Percentiles rank a stretch among this genome's conserved stretches.
Conservation (phyloP, 768 basidiomycete genomes). For the Podaxis sp. region DNA sequence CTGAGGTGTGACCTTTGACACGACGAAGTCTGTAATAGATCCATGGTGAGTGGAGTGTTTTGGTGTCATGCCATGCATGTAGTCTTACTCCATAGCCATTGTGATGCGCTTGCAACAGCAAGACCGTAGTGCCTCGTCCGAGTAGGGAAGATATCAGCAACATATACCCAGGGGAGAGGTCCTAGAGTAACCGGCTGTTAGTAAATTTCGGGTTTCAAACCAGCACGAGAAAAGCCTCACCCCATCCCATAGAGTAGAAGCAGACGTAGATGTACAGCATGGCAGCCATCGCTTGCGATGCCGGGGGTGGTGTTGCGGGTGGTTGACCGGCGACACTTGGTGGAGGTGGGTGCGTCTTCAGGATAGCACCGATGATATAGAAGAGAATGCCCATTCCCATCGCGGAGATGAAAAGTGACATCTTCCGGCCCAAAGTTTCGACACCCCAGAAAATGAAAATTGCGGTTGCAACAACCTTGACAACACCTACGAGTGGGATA, state of each 20-base stretch:
- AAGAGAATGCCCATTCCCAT: slow-evolving; percentile 77
- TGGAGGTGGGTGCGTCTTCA: slow-evolving; percentile 70
- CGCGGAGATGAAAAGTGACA: slow-evolving; percentile 67
- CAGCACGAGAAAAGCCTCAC: slow-evolving; percentile 23
- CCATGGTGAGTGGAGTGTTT: slow-evolving; percentile 5
- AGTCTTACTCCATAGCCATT: slow-evolving; percentile 76
- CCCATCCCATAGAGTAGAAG: slow-evolving; percentile 89
- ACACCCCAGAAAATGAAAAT: slow-evolving; percentile 66
- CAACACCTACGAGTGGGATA: slow-evolving; percentile 30
- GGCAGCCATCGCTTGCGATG: slow-evolving; percentile 79
- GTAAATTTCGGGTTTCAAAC: slow-evolving; percentile 23
- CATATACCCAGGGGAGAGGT: slow-evolving; percentile 54
- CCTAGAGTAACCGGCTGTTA: slow-evolving; percentile 20
- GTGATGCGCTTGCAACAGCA: slow-evolving; percentile 67
- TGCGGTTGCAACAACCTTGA: slow-evolving; percentile 64
- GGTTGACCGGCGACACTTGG: slow-evolving; percentile 19
- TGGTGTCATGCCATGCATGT: neutral
- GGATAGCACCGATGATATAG: slow-evolving; percentile 80
- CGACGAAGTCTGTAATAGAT: slow-evolving; percentile 57
- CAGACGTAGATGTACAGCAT: slow-evolving; percentile 85
- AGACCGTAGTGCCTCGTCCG: slow-evolving; percentile 80
- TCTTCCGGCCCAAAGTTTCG: slow-evolving; percentile 64
- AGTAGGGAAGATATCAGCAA: slow-evolving; percentile 84
- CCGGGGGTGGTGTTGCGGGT: slow-evolving; percentile 38
- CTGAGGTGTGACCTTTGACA: slow-evolving; percentile 67